Percentiles rank a stretch among this genome's conserved stretches.
Evolutionary conservation across 495 filamentous ascomycete genomes (phyloP).

Genomic region (Parathielavia hyrcaniae): DNA sequence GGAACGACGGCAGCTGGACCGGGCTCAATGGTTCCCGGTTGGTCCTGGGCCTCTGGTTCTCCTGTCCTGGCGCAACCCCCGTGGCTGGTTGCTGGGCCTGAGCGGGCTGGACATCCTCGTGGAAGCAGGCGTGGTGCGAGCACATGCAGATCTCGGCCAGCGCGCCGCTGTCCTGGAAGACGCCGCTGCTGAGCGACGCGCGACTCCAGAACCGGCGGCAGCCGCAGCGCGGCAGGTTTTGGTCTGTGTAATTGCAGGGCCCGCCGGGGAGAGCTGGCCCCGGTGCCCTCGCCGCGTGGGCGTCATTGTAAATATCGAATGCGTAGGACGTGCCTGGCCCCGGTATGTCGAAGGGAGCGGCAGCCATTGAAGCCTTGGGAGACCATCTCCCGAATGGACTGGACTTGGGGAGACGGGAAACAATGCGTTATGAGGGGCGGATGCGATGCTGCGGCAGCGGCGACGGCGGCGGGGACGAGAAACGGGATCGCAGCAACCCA

Average conservation of each 20-base stretch:
- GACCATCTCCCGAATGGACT: conserved; percentile 30
- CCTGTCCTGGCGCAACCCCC: conserved; percentile 33
- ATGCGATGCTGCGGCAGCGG: conserved; percentile 1
- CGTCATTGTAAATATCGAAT: conserved; percentile 46
- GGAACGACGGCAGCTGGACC: conserved; percentile 34
- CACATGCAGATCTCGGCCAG: conserved; percentile 58
- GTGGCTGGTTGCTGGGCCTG: conserved; percentile 17
- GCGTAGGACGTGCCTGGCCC: conserved; percentile 38
- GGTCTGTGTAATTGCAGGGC: conserved; percentile 57
- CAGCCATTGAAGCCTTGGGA: conserved; percentile 42
- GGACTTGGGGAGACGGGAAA: background rate
- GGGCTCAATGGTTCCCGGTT: conserved; percentile 43
- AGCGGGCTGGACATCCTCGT: conserved; percentile 43
- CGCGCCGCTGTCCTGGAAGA: conserved; percentile 15
- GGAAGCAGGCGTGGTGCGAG: conserved; percentile 66
- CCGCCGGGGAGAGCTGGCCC: conserved; percentile 45
- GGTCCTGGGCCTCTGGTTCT: conserved; percentile 40
- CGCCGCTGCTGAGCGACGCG: conserved; percentile 21
- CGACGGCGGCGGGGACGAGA: conserved; percentile 4
- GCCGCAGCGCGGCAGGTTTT: conserved; percentile 51
- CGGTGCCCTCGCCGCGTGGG: conserved; percentile 26
- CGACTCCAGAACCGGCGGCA: conserved; percentile 61
- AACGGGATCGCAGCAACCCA: conserved; percentile 21
- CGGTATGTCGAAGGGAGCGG: conserved; percentile 38
- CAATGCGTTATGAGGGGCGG: background rate